Base-by-base conservation (phyloP, 2,329 filamentous ascomycete species). In the Aspergillus jensenii region DNA sequence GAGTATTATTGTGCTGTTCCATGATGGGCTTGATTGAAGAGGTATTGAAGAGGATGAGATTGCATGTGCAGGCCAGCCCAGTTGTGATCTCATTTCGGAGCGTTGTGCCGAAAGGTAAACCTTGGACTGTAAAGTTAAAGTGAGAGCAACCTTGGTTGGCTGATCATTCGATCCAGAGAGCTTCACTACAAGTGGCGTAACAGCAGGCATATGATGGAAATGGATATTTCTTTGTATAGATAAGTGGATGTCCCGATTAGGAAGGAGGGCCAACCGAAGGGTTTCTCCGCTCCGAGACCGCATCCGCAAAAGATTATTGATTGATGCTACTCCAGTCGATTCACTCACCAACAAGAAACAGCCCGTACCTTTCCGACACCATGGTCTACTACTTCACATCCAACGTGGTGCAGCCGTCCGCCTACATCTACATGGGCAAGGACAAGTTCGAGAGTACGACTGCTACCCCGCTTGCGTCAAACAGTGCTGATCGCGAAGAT, bases 381-480 rank as follows among this genome's bases (percentile, higher is more conserved):
- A 67, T 99, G 95, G 95, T 99, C 47, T 96, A 90, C 79, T 98
- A 98, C 76, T 98, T 95, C 75, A 95, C 87, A 1, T 98, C 93
- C 25, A 93, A 85, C 61, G 86, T 87, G 43, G 91, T 96, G 40
- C 83, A 87, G 12, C 93, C 95, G 2, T 74, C 91, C 33, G 93
- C 91, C 43, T 93, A 89, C 73, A 87, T 99, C 71, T 99, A 99
- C 74, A 91, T 97, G 59, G 95, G 95, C 76, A 99, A 98, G 78
- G 95, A 99, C 82, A 99, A 99, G 79, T 93, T 95, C 68, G 95
- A 99, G 81, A 99, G 95, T 97, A 82, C 71, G 88, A 65, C 50
- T 45, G 37, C 49, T 17, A 31, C 23, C 17, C 31, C 5, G 21
- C 45, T 15, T 12, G 14, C 6, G 43, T 39, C 53, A 56, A 40